These are phyloP conservation scores for Thinopyrum elongatum DNA, from an alignment of 176 grass and related monocot genomes.

Conservation along the genomic window DNA sequence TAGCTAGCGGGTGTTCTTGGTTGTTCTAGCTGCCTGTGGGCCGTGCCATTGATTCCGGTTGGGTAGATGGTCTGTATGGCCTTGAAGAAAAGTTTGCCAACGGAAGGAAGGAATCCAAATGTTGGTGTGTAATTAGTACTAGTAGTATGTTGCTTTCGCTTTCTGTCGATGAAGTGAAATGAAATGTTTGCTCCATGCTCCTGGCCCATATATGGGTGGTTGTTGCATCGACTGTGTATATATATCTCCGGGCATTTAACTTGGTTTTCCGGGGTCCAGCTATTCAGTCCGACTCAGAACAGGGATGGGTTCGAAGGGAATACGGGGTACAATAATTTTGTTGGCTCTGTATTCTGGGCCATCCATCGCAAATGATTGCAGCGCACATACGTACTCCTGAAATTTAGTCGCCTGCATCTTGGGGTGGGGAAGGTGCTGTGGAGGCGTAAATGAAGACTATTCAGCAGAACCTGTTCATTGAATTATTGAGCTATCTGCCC, in stretches of 20 bases:
- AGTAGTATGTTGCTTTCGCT: neutral
- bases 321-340: neutral
- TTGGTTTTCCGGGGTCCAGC: neutral
- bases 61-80: neutral
- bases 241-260: constrained; percentile 10
- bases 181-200: constrained; percentile 17
- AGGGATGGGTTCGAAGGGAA: neutral
- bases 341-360: neutral
- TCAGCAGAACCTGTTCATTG: neutral
- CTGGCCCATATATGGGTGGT: neutral
- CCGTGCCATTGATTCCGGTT: constrained; percentile 22
- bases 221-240: neutral
- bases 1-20: constrained; percentile 26
- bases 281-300: neutral
- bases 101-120: constrained; percentile 40
- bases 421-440: neutral
- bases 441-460: neutral
- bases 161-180: neutral
- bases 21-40: constrained; percentile 20
- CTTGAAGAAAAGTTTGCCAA: neutral
- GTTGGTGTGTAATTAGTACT: constrained; percentile 30
- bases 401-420: neutral
- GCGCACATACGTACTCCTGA: neutral
- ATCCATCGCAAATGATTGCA: neutral
- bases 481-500: neutral